Evolutionary conservation across 2,329 filamentous ascomycete species (phyloP), one percentile per base, ranked within the genome.

Genomic region (Trichoderma brevicompactum): DNA sequence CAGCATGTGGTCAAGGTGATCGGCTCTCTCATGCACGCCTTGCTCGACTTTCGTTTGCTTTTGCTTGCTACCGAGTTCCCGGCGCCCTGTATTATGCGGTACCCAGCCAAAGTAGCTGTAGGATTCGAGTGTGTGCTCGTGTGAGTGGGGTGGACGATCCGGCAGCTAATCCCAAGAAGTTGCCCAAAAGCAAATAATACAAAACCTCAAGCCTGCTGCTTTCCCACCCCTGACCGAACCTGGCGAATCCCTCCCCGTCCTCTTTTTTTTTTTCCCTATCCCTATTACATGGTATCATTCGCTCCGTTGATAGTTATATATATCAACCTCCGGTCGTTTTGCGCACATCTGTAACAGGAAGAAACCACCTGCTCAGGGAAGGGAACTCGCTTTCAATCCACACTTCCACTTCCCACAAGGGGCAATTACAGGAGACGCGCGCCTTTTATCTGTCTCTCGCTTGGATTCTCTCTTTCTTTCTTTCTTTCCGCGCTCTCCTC

Each of bases 141-240:
- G 9, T 59, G 41, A 36, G 41, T 40, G 59, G 49, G 55, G 40
- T 36, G 59, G 59, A 54, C 49, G 59, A 62, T 62, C 59, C 59
- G 59, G 59, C 59, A 62, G 13, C 59, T 50, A 53, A 62, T 44
- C 38, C 59, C 40, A 62, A 62, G 59, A 62, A 46, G 40, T 32
- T 54, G 52, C 49, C 43, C 44, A 50, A 62, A 62, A 54, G 49
- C 59, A 62, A 62, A 62, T 44, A 62, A 62, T 54, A 62, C 59
- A 53, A 62, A 62, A 53, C 40, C 48, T 53, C 59, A 36, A 62
- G 59, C 49, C 58, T 43, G 48, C 55, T 59, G 58, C 58, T 48
- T 34, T 41, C 38, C 48, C 49, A 38, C 59, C 49, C 59, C 43
- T 53, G 28, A 43, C 49, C 48, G 48, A 28, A 34, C 46, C 46